These are phyloP conservation scores for Ilyonectria mors-panacis DNA, from an alignment of 2,329 filamentous ascomycete genomes.

Conservation along the genomic window DNA sequence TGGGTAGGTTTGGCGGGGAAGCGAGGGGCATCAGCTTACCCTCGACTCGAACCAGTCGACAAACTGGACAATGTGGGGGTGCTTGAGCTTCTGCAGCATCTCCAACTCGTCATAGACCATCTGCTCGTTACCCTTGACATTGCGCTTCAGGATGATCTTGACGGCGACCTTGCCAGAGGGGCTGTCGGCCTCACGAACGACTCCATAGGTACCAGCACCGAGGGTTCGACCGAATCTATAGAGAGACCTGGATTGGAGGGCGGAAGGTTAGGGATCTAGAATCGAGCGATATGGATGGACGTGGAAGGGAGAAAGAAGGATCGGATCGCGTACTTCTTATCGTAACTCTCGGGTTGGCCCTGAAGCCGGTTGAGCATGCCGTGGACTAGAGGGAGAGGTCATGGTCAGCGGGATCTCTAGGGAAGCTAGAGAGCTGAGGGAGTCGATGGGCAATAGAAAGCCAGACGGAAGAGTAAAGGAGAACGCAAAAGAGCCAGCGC, in stretches of 20 bases:
- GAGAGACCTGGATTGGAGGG: slow-evolving; percentile 71
- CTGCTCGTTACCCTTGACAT: slow-evolving; percentile 96
- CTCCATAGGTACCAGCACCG: slow-evolving; percentile 97
- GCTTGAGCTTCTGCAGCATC: slow-evolving; percentile 91
- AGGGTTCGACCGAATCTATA: slow-evolving; percentile 95
- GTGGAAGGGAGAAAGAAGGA: slow-evolving; percentile 25
- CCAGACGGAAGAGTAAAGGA: background rate
- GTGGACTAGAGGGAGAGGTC: slow-evolving; percentile 70
- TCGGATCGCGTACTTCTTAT: slow-evolving; percentile 83
- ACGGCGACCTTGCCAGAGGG: slow-evolving; percentile 89
- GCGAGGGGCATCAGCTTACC: slow-evolving; percentile 65
- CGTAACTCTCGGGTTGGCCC: slow-evolving; percentile 97
- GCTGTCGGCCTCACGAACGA: slow-evolving; percentile 94
- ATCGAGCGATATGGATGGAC: slow-evolving; percentile 33
- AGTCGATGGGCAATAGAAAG: background rate
- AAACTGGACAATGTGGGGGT: slow-evolving; percentile 97
- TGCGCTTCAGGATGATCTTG: slow-evolving; percentile 99
- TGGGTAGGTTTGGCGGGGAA: slow-evolving; percentile 18
- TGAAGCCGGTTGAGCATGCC: slow-evolving; percentile 96
- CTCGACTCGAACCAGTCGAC: slow-evolving; percentile 99
- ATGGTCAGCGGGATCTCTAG: slow-evolving; percentile 40
- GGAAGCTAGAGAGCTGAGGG: background rate
- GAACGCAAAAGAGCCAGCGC: background rate
- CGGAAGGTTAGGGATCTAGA: slow-evolving; percentile 44
- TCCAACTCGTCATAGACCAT: slow-evolving; percentile 99